These are phyloP conservation scores for Adansonia rubrostipa DNA, from an alignment of 441 rosid species.

Conservation along the genomic window DNA sequence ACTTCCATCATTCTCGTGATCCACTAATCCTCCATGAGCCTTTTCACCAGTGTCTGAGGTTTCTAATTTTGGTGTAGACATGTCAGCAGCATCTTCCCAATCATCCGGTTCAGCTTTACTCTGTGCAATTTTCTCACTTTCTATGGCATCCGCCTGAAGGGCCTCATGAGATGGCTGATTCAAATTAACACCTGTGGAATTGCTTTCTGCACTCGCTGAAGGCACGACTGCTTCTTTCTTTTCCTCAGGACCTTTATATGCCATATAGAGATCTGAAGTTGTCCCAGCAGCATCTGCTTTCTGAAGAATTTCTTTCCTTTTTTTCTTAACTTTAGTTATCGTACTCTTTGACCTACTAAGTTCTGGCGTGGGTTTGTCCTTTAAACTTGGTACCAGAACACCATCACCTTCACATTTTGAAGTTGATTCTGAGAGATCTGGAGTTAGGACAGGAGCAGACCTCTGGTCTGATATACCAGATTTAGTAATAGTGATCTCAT, in stretches of 20 bases:
- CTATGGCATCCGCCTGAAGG: conserved; percentile 37
- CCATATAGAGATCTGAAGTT: conserved; percentile 82
- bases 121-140: conserved; percentile 42
- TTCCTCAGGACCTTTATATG: conserved; percentile 73
- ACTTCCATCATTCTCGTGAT: conserved; percentile 42
- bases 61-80: conserved; percentile 76
- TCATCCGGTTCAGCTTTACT: conserved; percentile 81
- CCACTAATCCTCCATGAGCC: conserved; percentile 36
- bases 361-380: conserved; percentile 57
- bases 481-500: conserved; percentile 32
- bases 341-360: conserved; percentile 51
- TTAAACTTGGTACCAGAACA: conserved; percentile 42
- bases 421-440: conserved; percentile 37
- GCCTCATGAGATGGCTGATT: conserved; percentile 46
- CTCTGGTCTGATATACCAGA: conserved; percentile 36
- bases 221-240: not conserved
- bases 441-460: conserved; percentile 31
- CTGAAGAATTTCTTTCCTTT: conserved; percentile 67
- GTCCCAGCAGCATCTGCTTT: conserved; percentile 48
- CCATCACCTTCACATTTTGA: conserved; percentile 43
- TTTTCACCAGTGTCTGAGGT: conserved; percentile 41
- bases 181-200: conserved; percentile 34
- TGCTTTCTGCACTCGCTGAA: conserved; percentile 34
- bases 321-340: conserved; percentile 55
- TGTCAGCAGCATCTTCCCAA: conserved; percentile 97